A percentile compares a stretch with the other conserved stretches of the same genome.
phyloP scores from a whole-genome alignment of 2,329 filamentous ascomycete species.

The Colletotrichum sp. region DNA sequence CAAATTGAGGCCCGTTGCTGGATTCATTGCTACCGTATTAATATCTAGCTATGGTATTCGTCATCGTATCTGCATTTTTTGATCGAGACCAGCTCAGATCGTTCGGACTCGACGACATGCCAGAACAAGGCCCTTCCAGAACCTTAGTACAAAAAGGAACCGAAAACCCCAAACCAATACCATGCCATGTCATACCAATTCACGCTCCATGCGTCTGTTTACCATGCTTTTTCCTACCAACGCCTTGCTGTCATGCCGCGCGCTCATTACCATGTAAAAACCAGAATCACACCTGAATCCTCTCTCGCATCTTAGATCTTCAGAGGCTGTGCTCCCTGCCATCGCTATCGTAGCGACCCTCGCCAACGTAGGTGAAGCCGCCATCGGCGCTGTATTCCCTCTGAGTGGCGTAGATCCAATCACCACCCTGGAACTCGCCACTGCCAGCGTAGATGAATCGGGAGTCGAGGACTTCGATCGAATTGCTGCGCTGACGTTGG shows the following conservation, averaged over 20 bases:
- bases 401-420: not conserved
- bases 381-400: not conserved
- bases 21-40: fast-evolving
- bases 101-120: not conserved
- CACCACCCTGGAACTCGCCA: not conserved
- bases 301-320: not conserved
- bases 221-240: not conserved
- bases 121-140: not conserved
- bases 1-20: fast-evolving
- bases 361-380: not conserved
- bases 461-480: not conserved
- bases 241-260: not conserved
- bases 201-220: not conserved
- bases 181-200: not conserved
- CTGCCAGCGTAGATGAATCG: not conserved
- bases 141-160: not conserved
- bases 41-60: not conserved
- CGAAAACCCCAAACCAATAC: not conserved
- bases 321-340: not conserved
- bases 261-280: not conserved
- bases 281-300: fast-evolving
- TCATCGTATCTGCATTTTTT: not conserved
- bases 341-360: not conserved
- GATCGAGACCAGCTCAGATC: not conserved
- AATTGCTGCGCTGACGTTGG: not conserved